Base-by-base conservation (phyloP, 179 eudicot genomes). In the Gypsophila paniculata region DNA sequence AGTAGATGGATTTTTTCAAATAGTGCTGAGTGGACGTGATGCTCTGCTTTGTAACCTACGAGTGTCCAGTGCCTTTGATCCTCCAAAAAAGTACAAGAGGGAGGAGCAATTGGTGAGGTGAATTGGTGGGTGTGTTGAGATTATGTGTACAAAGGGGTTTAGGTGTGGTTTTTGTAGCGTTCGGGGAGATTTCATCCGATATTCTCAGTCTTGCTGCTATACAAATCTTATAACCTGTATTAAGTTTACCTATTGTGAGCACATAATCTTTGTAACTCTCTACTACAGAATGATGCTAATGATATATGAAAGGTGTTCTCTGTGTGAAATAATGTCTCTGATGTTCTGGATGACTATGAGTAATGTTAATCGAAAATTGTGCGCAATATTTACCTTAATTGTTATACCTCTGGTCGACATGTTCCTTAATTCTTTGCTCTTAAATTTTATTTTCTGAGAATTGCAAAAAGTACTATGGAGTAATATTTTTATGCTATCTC, bases 31-130 rank as follows among this genome's bases (percentile, higher is more conserved):
- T 44, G 91, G 99, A 46, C 93, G 97, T 12, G 89, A 88, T 72
- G 89, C 96, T 10, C 75, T 94, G 82, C 94, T 94, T 42, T 75
- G 87, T 79, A 90, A 85, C 71, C 85, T 92, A 11, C 85, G 92
- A 78, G 77, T 76, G 66, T 83, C 80, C n/a, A 72, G 71, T 49
- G 79, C 68, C 48, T 66, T 81, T 72, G 80, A 83, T 65, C 66
- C 71, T 22, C 74, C 76, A 52, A 78, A 76, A 73, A 72, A 75
- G 74, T 69, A 39, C 69, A 79, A 83, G 26, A 68, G 51, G 60
- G 84, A 74, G 74, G 73, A 72, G 68, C 85, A 78, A 67, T 54
- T 66, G 48, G 85, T 82, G 73, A 82, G 82, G 62, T 85, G 79
- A 83, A 26, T 29, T 29, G 1, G 34, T 29, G 61, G 64, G 38